Percentiles rank a stretch among this genome's conserved stretches.
Evolutionary conservation across 306 rosid genomes (phyloP).

Genomic region (Ceratonia siliqua): DNA sequence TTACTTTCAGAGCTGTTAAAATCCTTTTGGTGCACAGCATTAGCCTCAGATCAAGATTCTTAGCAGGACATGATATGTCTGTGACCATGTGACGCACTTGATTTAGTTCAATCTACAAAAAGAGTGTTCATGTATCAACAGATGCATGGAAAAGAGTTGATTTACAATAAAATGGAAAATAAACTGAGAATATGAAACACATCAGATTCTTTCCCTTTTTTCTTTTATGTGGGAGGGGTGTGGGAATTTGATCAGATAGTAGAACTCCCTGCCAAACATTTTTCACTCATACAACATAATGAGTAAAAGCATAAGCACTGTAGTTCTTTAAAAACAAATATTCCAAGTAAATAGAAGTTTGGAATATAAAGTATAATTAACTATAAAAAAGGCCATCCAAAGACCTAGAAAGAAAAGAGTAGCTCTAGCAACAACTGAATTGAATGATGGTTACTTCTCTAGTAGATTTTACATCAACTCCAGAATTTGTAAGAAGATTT

Average conservation of each 20-base stretch:
- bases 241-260: not conserved
- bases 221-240: not conserved
- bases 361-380: not conserved
- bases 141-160: not conserved
- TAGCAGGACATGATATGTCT: constrained; percentile 47
- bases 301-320: not conserved
- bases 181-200: not conserved
- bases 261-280: not conserved
- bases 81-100: constrained; percentile 46
- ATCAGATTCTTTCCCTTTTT: not conserved
- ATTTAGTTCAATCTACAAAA: constrained; percentile 44
- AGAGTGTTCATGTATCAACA: not conserved
- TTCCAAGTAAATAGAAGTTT: not conserved
- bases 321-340: not conserved
- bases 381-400: not conserved
- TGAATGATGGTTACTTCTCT: not conserved
- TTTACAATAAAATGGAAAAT: not conserved
- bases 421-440: not conserved
- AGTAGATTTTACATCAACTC: not conserved
- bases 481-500: not conserved
- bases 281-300: not conserved
- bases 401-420: not conserved
- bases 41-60: constrained; percentile 57
- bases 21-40: constrained; percentile 41
- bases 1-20: constrained; percentile 39